These are phyloP conservation scores for Eutrema heterophyllum DNA, from an alignment of 345 rosid species.

Conservation along the genomic window DNA sequence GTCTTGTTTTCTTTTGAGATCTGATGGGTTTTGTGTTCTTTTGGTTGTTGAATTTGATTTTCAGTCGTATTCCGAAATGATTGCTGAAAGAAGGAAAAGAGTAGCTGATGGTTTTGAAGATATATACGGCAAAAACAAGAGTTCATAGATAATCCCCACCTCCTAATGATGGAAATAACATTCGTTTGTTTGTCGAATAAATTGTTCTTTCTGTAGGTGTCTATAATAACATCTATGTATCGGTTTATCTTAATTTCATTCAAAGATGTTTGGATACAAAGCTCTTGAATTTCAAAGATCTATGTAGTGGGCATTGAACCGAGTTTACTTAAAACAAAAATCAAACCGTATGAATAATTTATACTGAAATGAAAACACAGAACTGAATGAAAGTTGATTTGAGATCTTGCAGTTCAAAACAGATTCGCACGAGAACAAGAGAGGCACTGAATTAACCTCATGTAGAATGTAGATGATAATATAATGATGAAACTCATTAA, in stretches of 20 bases:
- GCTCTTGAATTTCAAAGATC: background rate
- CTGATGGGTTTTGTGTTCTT: background rate
- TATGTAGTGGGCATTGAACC: background rate
- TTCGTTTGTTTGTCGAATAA: background rate
- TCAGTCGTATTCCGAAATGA: slow-evolving; percentile 75
- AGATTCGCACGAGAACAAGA: background rate
- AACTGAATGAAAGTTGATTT: background rate
- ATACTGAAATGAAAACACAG: background rate
- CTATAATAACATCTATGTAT: background rate
- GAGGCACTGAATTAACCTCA: background rate
- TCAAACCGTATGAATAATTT: background rate
- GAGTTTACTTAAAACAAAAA: background rate
- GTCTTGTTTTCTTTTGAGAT: background rate
- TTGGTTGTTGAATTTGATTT: background rate
- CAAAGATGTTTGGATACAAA: background rate
- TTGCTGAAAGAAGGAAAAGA: slow-evolving; percentile 66
- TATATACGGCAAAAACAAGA: slow-evolving; percentile 61
- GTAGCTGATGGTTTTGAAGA: slow-evolving; percentile 74
- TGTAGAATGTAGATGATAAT: background rate
- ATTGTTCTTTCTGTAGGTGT: background rate
- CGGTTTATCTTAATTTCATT: background rate
- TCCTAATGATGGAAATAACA: background rate
- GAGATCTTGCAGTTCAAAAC: background rate
- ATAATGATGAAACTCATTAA: background rate
- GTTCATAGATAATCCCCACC: slow-evolving; percentile 22